A percentile compares a stretch with the other conserved stretches of the same genome.
Evolutionary conservation across 345 rosid genomes (phyloP).

Genomic region (Salix arbutifolia): DNA sequence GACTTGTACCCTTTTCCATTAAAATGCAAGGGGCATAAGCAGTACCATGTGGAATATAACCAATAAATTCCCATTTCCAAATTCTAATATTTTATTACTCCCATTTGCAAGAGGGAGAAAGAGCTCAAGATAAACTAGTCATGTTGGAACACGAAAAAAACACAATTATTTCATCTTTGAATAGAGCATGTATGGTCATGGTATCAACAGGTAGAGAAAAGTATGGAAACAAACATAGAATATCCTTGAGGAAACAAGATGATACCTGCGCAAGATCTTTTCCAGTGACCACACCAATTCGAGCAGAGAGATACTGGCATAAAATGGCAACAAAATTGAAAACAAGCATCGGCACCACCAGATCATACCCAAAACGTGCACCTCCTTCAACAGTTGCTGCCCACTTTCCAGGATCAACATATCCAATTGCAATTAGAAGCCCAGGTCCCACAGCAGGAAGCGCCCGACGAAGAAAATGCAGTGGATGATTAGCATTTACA

Average conservation of each 20-base stretch:
- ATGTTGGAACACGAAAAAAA: background rate
- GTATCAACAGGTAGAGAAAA: background rate
- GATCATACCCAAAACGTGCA: constrained; percentile 77
- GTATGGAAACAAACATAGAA: background rate
- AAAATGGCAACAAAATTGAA: constrained; percentile 82
- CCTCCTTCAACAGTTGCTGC: constrained; percentile 87
- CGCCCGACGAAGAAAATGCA: constrained; percentile 42
- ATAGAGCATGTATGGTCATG: background rate
- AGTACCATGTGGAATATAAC: background rate
- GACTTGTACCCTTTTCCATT: background rate
- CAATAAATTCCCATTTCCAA: constrained; percentile 4
- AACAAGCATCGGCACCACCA: constrained; percentile 55
- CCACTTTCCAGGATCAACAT: constrained; percentile 98
- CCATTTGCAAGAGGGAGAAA: background rate
- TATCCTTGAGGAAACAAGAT: background rate
- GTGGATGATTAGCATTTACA: constrained; percentile 33
- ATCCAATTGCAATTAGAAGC: constrained; percentile 71
- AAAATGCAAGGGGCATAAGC: background rate
- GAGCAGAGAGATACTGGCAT: constrained; percentile 82
- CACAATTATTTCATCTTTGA: background rate
- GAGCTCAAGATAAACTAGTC: background rate
- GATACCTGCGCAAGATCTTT: constrained; percentile 85
- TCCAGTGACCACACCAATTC: constrained; percentile 70
- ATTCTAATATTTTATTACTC: background rate
- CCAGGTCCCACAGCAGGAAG: constrained; percentile 67